Evolutionary conservation across 257 asterid genomes (phyloP).

Genomic region (Coffea eugenioides): DNA sequence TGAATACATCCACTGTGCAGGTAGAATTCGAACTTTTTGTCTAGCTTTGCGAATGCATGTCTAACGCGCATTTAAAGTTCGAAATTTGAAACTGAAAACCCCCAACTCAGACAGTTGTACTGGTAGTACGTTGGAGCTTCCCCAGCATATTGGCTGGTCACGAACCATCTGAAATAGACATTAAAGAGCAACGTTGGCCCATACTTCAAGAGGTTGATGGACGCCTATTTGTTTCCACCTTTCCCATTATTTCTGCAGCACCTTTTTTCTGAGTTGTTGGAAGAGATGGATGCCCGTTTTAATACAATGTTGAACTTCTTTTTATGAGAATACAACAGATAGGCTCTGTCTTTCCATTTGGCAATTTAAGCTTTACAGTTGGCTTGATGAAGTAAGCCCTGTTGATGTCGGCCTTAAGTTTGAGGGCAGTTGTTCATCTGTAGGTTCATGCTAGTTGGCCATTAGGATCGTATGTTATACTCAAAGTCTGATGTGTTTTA

Average conservation of each 20-base stretch:
- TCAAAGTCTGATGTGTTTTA: no score
- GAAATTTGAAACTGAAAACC: no score
- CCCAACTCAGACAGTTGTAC: no score
- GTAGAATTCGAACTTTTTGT: no score
- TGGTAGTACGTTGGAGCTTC: no score
- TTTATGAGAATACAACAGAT: neutral
- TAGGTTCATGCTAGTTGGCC: neutral
- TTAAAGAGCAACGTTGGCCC: no score
- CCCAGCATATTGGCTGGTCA: no score
- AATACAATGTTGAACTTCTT: constrained; percentile 2
- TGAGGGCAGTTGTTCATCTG: neutral
- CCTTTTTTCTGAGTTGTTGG: neutral
- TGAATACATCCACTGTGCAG: no score
- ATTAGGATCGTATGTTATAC: neutral
- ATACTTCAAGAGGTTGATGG: no score
- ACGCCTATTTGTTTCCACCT: neutral
- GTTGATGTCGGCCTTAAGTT: neutral
- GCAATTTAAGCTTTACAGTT: constrained; percentile 18
- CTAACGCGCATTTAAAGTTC: no score
- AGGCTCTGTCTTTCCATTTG: neutral
- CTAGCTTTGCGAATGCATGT: no score
- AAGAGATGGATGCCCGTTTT: neutral
- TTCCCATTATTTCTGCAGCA: neutral
- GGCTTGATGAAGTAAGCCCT: constrained; percentile 2
- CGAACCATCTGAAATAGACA: no score